Evolutionary conservation across 1,284 basidiomycete genomes (phyloP), one percentile per base, ranked within the genome.

Genomic region (Schizophyllum commune): DNA sequence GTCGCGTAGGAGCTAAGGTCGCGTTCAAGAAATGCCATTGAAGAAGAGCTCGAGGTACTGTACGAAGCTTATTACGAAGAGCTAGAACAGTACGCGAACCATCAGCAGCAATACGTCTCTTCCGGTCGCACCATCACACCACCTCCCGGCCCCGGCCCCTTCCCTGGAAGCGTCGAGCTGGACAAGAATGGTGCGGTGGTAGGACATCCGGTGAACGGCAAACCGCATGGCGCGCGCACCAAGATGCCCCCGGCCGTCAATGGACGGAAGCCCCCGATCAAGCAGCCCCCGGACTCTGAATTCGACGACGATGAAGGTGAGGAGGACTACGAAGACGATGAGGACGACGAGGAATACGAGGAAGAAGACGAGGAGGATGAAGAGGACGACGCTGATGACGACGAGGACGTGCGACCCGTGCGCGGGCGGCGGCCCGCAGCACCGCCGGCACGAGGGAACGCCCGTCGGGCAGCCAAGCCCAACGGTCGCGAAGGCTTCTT

Each of bases 41-140:
- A 98, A 82, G 92, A 94, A 79, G 96, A 99, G 82, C 88, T 99
- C 75, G 94, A 98, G 81, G 92, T 95, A 80, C 88, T 98, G 77
- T 98, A 99, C 83, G 94, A 97, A 83, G 93, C 94, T 79, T 99
- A 99, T 85, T 98, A 98, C 84, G 93, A 97, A 75, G 96, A 98
- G 83, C 89, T 99, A 79, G 93, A 98, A 83, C 89, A 92, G 80
- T 98, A 98, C 83, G 96, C 95, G 75, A 91, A 93, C 77, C 92
- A 96, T 78, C 94, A 98, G 83, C 90, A 94, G 83, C 91, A 89
- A 75, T 94, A 94, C 77, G 89, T 91, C 69, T 88, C 86, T 68
- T 91, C 89, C 68, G 90, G 89, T 71, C 90, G 91, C 65, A 89
- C 88, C 58, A 84, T 94, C 68, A 86, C 93, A 66, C 93, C 94